Evolutionary conservation across 2,329 filamentous ascomycete species (phyloP).

Genomic region (Dothidotthia symphoricarpi): DNA sequence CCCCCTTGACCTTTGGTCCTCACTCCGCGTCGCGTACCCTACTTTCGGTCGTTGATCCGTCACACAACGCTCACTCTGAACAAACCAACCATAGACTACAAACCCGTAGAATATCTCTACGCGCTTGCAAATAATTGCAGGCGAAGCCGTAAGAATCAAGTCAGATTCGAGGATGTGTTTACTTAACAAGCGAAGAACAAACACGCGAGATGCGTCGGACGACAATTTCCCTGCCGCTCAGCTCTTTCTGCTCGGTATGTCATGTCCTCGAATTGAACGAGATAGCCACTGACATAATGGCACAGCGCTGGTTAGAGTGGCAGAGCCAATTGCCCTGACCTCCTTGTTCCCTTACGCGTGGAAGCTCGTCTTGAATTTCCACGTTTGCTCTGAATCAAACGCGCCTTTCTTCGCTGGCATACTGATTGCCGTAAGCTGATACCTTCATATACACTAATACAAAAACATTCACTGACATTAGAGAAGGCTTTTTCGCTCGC

Average conservation of each 20-base stretch:
- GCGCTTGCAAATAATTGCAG: slow-evolving; percentile 12
- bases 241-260: slow-evolving; percentile 78
- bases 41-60: too few species aligned
- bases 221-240: slow-evolving; percentile 79
- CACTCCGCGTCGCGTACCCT: too few species aligned
- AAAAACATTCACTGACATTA: too few species aligned
- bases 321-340: slow-evolving; percentile 88
- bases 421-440: slow-evolving; percentile 57
- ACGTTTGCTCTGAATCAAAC: slow-evolving; percentile 38
- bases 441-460: too few species aligned
- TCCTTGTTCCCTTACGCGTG: slow-evolving; percentile 82
- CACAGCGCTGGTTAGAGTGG: slow-evolving; percentile 82
- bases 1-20: too few species aligned
- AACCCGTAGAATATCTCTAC: neutral
- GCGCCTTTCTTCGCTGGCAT: slow-evolving; percentile 82
- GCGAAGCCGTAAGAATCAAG: slow-evolving; percentile 53
- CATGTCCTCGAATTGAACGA: neutral
- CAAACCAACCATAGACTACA: too few species aligned
- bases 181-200: slow-evolving; percentile 58
- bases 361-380: slow-evolving; percentile 41
- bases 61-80: too few species aligned
- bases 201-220: slow-evolving; percentile 60
- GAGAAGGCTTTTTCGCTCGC: slow-evolving; percentile 41
- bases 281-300: slow-evolving; percentile 4
- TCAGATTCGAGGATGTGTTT: slow-evolving; percentile 55